Base-by-base conservation (phyloP, 495 filamentous ascomycete species). In the Sphaerosporella brunnea region DNA sequence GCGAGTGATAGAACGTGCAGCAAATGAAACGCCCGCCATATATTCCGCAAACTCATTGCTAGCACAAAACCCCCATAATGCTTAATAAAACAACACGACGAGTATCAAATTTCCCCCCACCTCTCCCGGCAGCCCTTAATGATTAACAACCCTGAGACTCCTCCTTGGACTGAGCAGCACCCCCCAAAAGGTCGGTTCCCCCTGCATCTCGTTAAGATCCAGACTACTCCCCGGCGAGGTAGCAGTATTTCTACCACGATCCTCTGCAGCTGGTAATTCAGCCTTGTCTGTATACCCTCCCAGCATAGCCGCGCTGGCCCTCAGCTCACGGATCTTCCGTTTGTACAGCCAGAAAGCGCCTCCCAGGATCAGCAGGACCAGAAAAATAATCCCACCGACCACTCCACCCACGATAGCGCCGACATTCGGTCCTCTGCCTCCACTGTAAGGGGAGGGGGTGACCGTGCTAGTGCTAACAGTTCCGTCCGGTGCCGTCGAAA, bases 121-220 rank as follows among this genome's bases (percentile, higher is more conserved):
- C n/a, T n/a, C n/a, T n/a, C n/a, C n/a, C n/a, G n/a, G n/a, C n/a
- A n/a, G n/a, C n/a, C n/a, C n/a, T 42, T 44, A 59, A 48, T 59
- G 55, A 66, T 85, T 85, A 13, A 83, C 77, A 32, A 84, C 78
- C 56, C 77, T 63, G 64, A 85, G 64, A 53, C 78, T 82, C 56
- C 81, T 68, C 56, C 78, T 70, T 46, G 80, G 80, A 50, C 77
- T 78, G 62, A 84, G 54, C 53, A 84, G 60, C 16, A 84, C 80
- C 36, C 74, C 79, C 52, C 80, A 75, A 56, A 84, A 85, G 47
- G 71, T 82, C 55, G 80, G 80, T 59, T 84, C 77, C 54, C 70
- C 76, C 3, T 23, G 11, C 25, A 46, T 34, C 43, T 68, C 66
- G 26, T 82, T 41, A 51, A 83, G 55, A 52, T 77, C 67, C 53